Evolutionary conservation across 495 filamentous ascomycete genomes (phyloP), one percentile per base, ranked within the genome.

Genomic region (Penicillium ochrochloron): DNA sequence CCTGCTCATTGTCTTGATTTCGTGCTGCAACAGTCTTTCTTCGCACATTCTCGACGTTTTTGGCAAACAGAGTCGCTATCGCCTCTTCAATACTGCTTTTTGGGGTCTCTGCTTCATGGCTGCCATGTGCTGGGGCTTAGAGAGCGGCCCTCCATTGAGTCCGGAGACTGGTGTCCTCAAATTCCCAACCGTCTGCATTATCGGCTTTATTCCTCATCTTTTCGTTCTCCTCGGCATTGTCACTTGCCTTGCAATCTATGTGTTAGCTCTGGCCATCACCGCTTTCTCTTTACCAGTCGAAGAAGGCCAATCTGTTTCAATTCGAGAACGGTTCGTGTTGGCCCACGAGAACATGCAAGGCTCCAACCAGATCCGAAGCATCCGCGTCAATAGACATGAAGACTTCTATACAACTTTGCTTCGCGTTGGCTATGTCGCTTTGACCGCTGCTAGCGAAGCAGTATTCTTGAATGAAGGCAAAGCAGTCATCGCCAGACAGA

Each of bases 341-440:
- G 94, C 91, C 2, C 92, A 92, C 67, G 85, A 88, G 33, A 98
- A 97, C 65, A 90, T 99, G 84, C 94, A 97, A 71, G 94, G 94
- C 2, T 92, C 94, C 62, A 86, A 91, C 1, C 92, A 94, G 21
- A 82, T 98, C 11, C 88, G 90, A 3, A 88, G 87, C 31, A 85
- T 97, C 42, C 86, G 87, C 8, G 83, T 99, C 50, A 90, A 88
- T 19, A 86, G 89, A 83, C 85, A 90, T 54, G 94, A 97, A 77
- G 96, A 99, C 69, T 97, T 98, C 75, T 99, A 97, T 72, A 96
- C 92, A 0, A 89, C 92, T 0, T 82, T 98, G 9, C 84, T 98
- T 17, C 89, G 92, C 54, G 83, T 91, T 35, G 95, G 95, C 0
- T 98, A 97, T 67, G 85, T 86, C 19, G 88, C 92, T 39, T 84